Percentiles rank a stretch among this genome's conserved stretches.
phyloP scores from a whole-genome alignment of 352 stramenopile species.

The Phytophthora tentaculata region DNA sequence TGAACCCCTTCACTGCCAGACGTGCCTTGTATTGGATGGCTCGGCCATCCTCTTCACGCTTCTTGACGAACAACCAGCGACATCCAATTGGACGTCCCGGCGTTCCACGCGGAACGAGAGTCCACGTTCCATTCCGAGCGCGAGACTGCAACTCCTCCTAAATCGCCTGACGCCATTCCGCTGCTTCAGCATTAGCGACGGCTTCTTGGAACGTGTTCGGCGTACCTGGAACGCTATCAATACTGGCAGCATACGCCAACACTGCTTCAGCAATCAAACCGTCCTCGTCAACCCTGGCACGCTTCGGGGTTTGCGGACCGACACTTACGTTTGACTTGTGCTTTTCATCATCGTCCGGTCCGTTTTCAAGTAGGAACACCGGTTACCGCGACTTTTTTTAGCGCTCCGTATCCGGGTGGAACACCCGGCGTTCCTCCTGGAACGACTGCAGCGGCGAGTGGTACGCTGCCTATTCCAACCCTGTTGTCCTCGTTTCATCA shows the following conservation, averaged over 20 bases:
- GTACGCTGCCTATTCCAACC: neutral
- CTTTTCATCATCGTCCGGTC: too few relatives aligned
- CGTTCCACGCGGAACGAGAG: neutral
- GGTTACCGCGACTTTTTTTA: neutral
- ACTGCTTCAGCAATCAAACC: neutral
- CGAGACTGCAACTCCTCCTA: neutral
- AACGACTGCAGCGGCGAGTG: neutral
- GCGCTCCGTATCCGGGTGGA: neutral
- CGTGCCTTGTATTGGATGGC: slow-evolving; percentile 37
- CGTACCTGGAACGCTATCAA: neutral
- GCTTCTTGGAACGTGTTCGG: neutral
- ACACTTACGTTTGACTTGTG: too few relatives aligned
- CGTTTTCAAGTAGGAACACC: neutral
- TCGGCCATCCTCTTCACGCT: slow-evolving; percentile 36
- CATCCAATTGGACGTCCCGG: slow-evolving; percentile 17
- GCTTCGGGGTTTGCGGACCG: neutral
- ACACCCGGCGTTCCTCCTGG: neutral
- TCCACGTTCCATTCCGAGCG: neutral
- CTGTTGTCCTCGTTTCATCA: neutral
- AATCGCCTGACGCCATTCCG: neutral
- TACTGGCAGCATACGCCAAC: neutral
- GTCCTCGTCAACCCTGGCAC: neutral
- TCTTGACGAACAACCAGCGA: slow-evolving; percentile 47
- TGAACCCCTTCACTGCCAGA: slow-evolving; percentile 40
- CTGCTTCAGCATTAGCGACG: neutral